phyloP scores from a whole-genome alignment of 2,329 filamentous ascomycete species.

The Trichoderma harzianum region DNA sequence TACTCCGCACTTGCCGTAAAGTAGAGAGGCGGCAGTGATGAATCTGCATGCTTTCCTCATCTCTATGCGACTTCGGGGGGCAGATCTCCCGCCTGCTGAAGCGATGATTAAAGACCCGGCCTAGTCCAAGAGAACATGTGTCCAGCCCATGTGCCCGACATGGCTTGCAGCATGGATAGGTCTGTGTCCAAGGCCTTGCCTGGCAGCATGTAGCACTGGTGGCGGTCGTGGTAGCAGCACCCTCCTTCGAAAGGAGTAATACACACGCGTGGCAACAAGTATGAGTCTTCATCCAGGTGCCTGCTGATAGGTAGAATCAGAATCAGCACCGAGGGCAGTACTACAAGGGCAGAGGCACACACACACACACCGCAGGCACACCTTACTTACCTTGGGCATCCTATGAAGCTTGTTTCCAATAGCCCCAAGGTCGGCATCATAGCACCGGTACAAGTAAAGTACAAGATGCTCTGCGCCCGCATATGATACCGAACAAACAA shows the following conservation, averaged over 20 bases:
- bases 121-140: constrained; percentile 10
- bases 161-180: not conserved
- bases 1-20: constrained; percentile 1
- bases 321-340: not conserved
- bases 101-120: constrained; percentile 15
- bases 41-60: constrained; percentile 7
- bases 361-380: not conserved
- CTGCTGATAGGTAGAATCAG: constrained; percentile 1
- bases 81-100: constrained; percentile 15
- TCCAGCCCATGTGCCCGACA: constrained; percentile 2
- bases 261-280: not conserved
- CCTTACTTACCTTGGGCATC: constrained; percentile 7
- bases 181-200: not conserved
- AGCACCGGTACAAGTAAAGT: not conserved
- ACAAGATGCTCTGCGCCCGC: constrained; percentile 3
- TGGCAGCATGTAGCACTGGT: not conserved
- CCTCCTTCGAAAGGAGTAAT: not conserved
- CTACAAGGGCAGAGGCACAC: not conserved
- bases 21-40: constrained; percentile 1
- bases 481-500: constrained; percentile 2
- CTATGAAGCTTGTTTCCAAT: constrained; percentile 9
- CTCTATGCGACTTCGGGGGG: constrained; percentile 8
- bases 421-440: not conserved
- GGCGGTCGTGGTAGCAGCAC: not conserved
- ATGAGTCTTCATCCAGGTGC: not conserved